These are phyloP conservation scores for Starmera amethionina DNA, from an alignment of 805 yeast species.

Conservation along the genomic window DNA sequence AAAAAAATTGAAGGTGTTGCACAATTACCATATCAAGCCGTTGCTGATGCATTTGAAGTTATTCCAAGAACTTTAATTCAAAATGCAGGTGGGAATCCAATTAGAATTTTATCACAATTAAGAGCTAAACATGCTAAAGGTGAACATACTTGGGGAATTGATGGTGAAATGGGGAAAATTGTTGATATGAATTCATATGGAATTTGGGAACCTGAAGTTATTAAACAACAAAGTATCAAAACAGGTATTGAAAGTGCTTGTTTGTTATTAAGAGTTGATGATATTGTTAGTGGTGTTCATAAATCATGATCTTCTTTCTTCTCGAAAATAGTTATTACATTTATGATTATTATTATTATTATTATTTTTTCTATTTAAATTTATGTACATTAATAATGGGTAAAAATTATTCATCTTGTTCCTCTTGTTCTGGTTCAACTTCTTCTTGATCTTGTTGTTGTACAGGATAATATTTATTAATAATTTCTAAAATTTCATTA, in stretches of 20 bases:
- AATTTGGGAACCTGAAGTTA: conserved; percentile 98
- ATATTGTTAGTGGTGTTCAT: conserved; percentile 93
- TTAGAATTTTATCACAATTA: conserved; percentile 77
- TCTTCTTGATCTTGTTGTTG: conserved; percentile 4
- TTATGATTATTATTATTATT: too few species aligned
- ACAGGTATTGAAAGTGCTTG: conserved; percentile 98
- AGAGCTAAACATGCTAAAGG: conserved; percentile 97
- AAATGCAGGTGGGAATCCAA: conserved; percentile 96
- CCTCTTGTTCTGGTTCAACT: conserved; percentile 1
- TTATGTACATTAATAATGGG: too few species aligned
- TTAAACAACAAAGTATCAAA: conserved; percentile 92
- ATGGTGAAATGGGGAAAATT: conserved; percentile 89
- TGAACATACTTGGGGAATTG: conserved; percentile 75
- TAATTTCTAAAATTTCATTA: conserved; percentile 44
- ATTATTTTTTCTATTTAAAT: too few species aligned
- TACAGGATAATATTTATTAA: conserved; percentile 42
- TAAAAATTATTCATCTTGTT: background rate
- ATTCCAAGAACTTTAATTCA: conserved; percentile 96
- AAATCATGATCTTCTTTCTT: too few species aligned
- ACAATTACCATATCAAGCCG: conserved; percentile 99
- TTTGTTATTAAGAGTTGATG: conserved; percentile 89
- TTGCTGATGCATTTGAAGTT: conserved; percentile 97
- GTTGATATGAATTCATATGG: conserved; percentile 96
- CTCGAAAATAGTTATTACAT: too few species aligned
- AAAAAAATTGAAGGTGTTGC: conserved; percentile 88